Evolutionary conservation across 2,329 filamentous ascomycete genomes (phyloP), one percentile per base, ranked within the genome.

Genomic region (Aspergillus latus): DNA sequence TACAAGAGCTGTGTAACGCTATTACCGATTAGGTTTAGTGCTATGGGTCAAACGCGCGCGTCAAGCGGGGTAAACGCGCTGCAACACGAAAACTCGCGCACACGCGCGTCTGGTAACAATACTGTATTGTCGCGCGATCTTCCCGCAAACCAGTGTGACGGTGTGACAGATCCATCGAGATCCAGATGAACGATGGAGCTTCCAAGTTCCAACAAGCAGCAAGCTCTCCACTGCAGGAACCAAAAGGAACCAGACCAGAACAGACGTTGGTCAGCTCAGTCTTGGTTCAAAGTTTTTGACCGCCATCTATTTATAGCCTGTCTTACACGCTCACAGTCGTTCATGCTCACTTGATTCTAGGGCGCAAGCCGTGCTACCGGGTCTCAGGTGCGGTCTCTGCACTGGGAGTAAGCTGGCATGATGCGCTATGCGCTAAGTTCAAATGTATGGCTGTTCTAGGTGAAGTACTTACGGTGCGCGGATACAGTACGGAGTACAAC

Each of bases 41-140:
- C 37, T 28, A 43, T 40, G 43, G 52, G 29, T 9, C 50, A 34
- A 49, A 59, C 61, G 61, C 60, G 61, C 53, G 10, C 34, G 34
- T 45, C 43, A 55, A 26, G 61, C 56, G 62, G 61, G 62, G 61
- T 56, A 59, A 34, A 52, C 63, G 63, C 60, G 61, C 57, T 48
- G 8, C 30, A 26, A 59, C 63, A 62, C 62, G 62, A 56, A 28
- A 30, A 40, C 13, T 60, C 62, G 59, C 62, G 62, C 49, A 56
- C 21, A 49, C 57, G 59, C 62, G 62, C 63, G 61, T 56, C 30
- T 59, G 55, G 61, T 64, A 62, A 56, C 4, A 47, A n/a, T 29
- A 54, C 39, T 28, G 39, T 52, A 46, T 49, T 46, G 21, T 16
- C 43, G 40, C 45, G 52, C 13, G 34, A 34, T 29, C 15, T 37